A percentile compares a stretch with the other conserved stretches of the same genome.
Conservation (phyloP, 805 yeast species). For the Sungouiozyma ichnusensis region DNA sequence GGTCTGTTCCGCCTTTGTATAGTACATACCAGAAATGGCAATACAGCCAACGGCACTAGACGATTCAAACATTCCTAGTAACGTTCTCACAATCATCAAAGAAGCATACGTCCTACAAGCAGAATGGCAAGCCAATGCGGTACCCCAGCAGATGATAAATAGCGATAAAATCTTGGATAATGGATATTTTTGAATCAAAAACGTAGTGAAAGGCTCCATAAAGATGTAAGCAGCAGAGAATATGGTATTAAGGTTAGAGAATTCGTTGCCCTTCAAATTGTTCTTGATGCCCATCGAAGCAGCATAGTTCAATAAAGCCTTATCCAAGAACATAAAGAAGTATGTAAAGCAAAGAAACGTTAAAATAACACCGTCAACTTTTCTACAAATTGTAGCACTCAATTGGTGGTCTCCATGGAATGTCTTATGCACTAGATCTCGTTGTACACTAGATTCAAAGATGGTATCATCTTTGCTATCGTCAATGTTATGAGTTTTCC, state of each 20-base stretch:
- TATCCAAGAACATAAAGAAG: slow-evolving; percentile 49
- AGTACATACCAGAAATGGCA: slow-evolving; percentile 53
- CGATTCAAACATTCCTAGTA: slow-evolving; percentile 46
- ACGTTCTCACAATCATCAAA: slow-evolving; percentile 43
- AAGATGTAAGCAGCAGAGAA: slow-evolving; percentile 44
- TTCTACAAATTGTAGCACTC: slow-evolving; percentile 20
- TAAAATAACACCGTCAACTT: slow-evolving; percentile 40
- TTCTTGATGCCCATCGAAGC: slow-evolving; percentile 54
- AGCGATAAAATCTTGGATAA: slow-evolving; percentile 40
- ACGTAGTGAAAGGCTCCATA: slow-evolving; percentile 42
- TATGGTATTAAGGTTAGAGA: slow-evolving; percentile 43
- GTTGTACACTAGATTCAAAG: background rate
- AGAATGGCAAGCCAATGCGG: slow-evolving; percentile 40
- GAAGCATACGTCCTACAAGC: slow-evolving; percentile 44
- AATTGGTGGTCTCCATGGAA: slow-evolving; percentile 21
- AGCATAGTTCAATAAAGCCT: slow-evolving; percentile 48
- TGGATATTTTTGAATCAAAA: slow-evolving; percentile 42
- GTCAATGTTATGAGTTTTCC: slow-evolving; percentile 4
- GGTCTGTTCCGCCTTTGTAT: slow-evolving; percentile 42
- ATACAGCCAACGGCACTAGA: slow-evolving; percentile 48
- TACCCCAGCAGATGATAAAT: slow-evolving; percentile 45
- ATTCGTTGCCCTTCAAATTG: slow-evolving; percentile 38
- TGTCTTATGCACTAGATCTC: slow-evolving; percentile 2
- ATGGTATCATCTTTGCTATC: slow-evolving; percentile 2
- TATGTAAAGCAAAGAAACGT: slow-evolving; percentile 44